A percentile compares a stretch with the other conserved stretches of the same genome.
Conservation (phyloP, 768 basidiomycete genomes). For the Rhodocollybia butyracea region DNA sequence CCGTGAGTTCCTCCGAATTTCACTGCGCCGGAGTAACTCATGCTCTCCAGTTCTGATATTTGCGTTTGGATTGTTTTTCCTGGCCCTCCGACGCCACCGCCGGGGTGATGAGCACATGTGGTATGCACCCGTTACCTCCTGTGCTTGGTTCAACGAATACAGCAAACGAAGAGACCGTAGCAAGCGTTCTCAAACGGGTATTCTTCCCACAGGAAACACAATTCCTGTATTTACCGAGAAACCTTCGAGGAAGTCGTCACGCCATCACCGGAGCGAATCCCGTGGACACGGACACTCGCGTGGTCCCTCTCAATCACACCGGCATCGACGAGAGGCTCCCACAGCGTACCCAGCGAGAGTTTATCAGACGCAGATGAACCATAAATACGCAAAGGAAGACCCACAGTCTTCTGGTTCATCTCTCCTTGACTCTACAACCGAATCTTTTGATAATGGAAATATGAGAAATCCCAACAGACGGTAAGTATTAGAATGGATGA, state of each 20-base stretch:
- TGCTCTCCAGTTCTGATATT: conserved; percentile 31
- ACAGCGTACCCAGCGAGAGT: conserved; percentile 5
- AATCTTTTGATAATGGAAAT: conserved; percentile 38
- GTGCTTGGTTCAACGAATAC: conserved; percentile 66
- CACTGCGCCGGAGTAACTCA: conserved; percentile 8
- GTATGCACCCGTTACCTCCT: conserved; percentile 66
- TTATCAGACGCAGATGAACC: conserved; percentile 1
- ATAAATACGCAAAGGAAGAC: not conserved
- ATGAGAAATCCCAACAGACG: conserved; percentile 39
- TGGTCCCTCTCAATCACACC: conserved; percentile 4
- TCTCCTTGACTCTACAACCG: conserved; percentile 26
- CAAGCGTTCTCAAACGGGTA: conserved; percentile 34
- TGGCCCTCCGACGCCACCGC: conserved; percentile 40
- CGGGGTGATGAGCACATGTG: conserved; percentile 57
- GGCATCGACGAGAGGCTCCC: not conserved
- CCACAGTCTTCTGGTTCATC: conserved; percentile 20
- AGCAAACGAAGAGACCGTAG: conserved; percentile 34
- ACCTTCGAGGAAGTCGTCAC: not conserved
- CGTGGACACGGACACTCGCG: conserved; percentile 1
- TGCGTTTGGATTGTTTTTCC: conserved; percentile 33
- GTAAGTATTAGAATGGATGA: not conserved
- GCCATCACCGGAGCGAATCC: not conserved
- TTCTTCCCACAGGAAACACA: conserved; percentile 30
- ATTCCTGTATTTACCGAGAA: conserved; percentile 4
- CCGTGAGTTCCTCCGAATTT: conserved; percentile 37